These are phyloP conservation scores for Dunaliella sp. DNA, from an alignment of 139 green algal species.

Conservation along the genomic window DNA sequence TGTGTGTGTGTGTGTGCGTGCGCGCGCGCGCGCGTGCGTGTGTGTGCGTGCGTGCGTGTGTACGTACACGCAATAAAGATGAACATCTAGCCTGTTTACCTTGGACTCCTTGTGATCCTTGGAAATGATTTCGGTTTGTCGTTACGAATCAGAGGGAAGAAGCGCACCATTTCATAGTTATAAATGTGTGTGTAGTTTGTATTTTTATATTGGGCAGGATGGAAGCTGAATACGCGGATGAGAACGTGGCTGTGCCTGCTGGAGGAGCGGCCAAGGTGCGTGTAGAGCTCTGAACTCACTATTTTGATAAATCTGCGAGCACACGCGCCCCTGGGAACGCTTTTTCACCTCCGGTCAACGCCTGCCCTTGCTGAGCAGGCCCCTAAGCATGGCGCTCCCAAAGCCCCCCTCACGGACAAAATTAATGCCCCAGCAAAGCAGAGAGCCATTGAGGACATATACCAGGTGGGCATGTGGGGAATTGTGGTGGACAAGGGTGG, in stretches of 20 bases:
- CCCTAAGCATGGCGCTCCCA: neutral
- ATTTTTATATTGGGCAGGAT: neutral
- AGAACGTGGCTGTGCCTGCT: neutral
- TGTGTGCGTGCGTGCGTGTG: neutral
- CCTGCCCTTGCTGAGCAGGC: neutral
- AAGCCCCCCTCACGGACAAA: neutral
- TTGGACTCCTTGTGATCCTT: too few relatives aligned
- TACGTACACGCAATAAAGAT: neutral
- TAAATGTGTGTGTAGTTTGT: neutral
- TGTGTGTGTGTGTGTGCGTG: neutral
- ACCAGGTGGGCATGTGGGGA: too few relatives aligned
- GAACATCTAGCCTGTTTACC: too few relatives aligned
- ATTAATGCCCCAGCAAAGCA: neutral
- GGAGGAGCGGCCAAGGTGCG: neutral
- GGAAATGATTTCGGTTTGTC: too few relatives aligned
- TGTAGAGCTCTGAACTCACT: neutral
- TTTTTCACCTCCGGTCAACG: neutral
- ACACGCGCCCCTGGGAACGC: neutral
- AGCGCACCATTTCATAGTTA: neutral
- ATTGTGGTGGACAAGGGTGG: too few relatives aligned
- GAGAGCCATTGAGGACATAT: constrained; percentile 89
- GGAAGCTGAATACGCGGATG: neutral
- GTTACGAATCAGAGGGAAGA: too few relatives aligned
- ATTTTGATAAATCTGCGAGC: neutral
- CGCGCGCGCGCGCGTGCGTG: too few relatives aligned